phyloP scores from a whole-genome alignment of 257 asterid species.

The Solanum etuberosum region DNA sequence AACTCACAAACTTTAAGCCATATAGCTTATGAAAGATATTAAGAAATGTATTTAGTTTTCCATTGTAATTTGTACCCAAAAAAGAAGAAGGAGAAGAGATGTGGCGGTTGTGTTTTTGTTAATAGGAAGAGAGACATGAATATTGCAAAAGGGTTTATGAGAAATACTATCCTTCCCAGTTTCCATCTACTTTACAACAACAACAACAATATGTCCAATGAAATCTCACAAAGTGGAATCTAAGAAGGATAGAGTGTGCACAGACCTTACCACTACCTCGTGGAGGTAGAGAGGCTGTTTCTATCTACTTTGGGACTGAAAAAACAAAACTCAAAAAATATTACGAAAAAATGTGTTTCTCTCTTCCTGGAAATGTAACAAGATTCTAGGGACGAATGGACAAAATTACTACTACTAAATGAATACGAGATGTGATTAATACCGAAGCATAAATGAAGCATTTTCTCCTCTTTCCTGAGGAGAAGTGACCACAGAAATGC shows the following conservation, averaged over 20 bases:
- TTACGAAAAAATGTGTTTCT: neutral
- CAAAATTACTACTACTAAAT: neutral
- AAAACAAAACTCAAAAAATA: neutral
- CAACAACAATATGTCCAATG: neutral
- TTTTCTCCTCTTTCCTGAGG: neutral
- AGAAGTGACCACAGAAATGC: neutral
- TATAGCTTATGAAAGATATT: neutral
- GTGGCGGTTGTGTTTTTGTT: neutral
- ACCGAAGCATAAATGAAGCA: neutral
- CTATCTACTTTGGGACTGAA: neutral
- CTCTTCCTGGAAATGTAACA: neutral
- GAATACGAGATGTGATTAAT: neutral
- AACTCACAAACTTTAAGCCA: neutral
- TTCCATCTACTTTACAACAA: neutral
- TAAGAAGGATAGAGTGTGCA: neutral
- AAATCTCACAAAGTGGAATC: neutral
- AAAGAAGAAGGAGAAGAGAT: neutral
- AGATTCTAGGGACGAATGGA: neutral
- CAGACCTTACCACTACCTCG: neutral
- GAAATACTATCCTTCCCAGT: neutral
- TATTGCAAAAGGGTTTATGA: neutral
- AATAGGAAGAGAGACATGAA: neutral
- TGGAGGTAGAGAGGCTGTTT: neutral
- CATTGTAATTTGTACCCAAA: neutral
- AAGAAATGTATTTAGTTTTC: no score